Evolutionary conservation across 306 rosid species (phyloP).

Genomic region (Albizia julibrissin): DNA sequence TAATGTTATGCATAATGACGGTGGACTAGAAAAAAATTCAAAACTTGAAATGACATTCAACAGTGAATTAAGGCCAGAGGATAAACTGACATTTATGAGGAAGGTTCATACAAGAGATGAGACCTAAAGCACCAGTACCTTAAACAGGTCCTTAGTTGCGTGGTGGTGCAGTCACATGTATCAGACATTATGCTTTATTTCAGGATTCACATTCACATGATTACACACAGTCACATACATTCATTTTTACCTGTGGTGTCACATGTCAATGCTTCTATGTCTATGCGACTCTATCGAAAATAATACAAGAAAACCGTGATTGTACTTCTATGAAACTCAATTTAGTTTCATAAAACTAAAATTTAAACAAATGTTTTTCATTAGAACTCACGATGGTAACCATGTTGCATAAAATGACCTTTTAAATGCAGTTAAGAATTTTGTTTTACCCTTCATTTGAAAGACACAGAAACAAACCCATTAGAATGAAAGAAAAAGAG

Average conservation of each 20-base stretch:
- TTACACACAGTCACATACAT: neutral
- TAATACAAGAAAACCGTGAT: no score
- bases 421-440: neutral
- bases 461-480: neutral
- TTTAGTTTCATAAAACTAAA: no score
- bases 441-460: no score
- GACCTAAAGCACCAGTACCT: neutral
- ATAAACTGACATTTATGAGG: neutral
- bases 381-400: neutral
- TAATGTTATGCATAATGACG: neutral
- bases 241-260: neutral
- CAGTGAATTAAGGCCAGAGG: neutral
- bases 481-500: no score
- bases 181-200: neutral
- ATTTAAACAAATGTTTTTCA: neutral
- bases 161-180: neutral
- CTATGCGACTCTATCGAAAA: neutral
- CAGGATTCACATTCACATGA: neutral
- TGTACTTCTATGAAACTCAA: no score
- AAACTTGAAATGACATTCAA: neutral
- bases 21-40: conserved; percentile 10
- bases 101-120: neutral
- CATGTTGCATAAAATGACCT: neutral
- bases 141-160: neutral
- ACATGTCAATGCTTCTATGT: no score